Evolutionary conservation across 2,329 filamentous ascomycete species (phyloP), one percentile per base, ranked within the genome.

Genomic region (Microsporum audouinii): DNA sequence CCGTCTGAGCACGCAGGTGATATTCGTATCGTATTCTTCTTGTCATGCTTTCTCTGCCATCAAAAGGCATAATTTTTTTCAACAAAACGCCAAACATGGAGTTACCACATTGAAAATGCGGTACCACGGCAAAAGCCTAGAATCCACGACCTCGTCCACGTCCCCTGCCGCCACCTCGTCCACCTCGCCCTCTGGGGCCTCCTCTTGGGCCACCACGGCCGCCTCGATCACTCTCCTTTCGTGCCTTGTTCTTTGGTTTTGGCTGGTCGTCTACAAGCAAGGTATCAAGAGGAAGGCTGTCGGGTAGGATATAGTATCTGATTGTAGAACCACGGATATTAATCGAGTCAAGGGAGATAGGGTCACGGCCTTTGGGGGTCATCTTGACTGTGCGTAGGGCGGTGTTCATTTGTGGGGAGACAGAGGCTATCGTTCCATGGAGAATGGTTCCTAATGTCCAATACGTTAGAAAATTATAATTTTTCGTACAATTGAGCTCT

Each of bases 241-340:
- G 85, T 31, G 94, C 92, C 85, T 99, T 99, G 80, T 99, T 99
- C 88, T 97, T 97, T 64, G 94, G 92, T 81, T 99, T 99, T 58
- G 92, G 91, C 70, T 90, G 86, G 77, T 99, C 94, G 74, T 99
- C 94, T 68, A 99, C 91, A 64, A 99, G 83, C 59, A 99, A 83
- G 45, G 92, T 96, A 76, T 99, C 94, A 66, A 99, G 83, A 43
- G 92, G 92, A 70, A 99, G 82, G 65, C 89, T 94, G 78, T 99
- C 94, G 61, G 94, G 94, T 8, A 99, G 87, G 73, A 99, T 96
- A 74, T 88, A 92, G 78, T 96, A 96, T 76, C 94, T 86, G 74
- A 99, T 95, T 23, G 91, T 96, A 64, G 89, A 95, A 69, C 94
- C 94, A 67, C 94, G 89, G 67, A 99, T 88, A 78, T 95, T 96